Percentiles rank a stretch among this genome's conserved stretches.
Conservation (phyloP, 163 green algal genomes). For the Chlorella variabilis region DNA sequence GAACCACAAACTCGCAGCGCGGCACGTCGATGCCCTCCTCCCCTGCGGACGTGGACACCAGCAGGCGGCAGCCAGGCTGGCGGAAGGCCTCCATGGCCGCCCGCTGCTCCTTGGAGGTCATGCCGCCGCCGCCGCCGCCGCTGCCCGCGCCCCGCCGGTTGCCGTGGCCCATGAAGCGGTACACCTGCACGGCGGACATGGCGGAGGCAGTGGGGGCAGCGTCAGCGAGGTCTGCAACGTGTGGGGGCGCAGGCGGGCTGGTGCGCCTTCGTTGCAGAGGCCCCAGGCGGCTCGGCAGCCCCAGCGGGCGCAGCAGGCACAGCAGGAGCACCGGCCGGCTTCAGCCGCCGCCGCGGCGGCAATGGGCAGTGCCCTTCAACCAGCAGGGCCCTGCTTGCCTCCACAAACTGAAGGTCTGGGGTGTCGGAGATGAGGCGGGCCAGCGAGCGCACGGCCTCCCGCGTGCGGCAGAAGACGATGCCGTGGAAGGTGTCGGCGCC, state of each 20-base stretch:
- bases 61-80: constrained; percentile 38
- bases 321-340: background rate
- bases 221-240: background rate
- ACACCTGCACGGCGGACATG: constrained; percentile 2
- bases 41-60: constrained; percentile 57
- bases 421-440: background rate
- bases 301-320: too few relatives aligned
- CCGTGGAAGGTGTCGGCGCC: constrained; percentile 8
- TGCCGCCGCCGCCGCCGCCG: constrained; percentile 23
- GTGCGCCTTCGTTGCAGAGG: too few relatives aligned
- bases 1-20: constrained; percentile 52
- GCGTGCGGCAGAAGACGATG: constrained; percentile 34
- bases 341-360: background rate
- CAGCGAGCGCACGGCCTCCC: constrained; percentile 14
- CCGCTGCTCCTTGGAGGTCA: constrained; percentile 47
- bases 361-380: background rate
- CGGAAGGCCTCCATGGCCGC: constrained; percentile 43
- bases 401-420: constrained; percentile 12
- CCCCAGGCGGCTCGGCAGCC: too few relatives aligned
- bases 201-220: too few relatives aligned
- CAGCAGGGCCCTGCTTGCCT: background rate
- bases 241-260: too few relatives aligned
- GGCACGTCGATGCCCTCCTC: constrained; percentile 64
- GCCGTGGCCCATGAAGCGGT: constrained; percentile 50
- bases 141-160: background rate